Percentiles rank a stretch among this genome's conserved stretches.
These are phyloP conservation scores for Pythium vanterpoolii DNA, from an alignment of 352 stramenopile genomes.

Conservation along the genomic window DNA sequence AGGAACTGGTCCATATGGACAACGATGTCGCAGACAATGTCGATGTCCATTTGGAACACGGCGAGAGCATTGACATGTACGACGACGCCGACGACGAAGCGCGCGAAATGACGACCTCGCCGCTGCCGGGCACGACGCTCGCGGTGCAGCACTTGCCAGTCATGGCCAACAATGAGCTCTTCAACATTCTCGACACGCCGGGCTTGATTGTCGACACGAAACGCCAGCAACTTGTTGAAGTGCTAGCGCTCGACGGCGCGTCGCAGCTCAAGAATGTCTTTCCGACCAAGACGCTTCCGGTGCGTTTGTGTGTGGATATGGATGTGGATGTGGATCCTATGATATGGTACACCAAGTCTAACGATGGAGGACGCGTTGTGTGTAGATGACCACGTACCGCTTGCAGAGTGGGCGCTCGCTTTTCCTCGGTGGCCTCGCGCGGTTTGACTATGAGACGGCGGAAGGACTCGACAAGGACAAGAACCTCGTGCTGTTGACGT, in stretches of 20 bases:
- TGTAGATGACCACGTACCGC: slow-evolving; percentile 65
- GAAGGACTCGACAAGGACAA: slow-evolving; percentile 34
- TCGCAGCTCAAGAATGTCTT: slow-evolving; percentile 76
- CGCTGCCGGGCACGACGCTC: slow-evolving; percentile 88
- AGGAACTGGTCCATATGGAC: slow-evolving; percentile 60
- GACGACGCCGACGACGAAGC: slow-evolving; percentile 64
- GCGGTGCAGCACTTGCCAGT: slow-evolving; percentile 78
- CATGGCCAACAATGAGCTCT: slow-evolving; percentile 75
- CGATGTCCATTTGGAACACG: slow-evolving; percentile 49
- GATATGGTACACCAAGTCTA: not conserved
- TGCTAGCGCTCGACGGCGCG: slow-evolving; percentile 61
- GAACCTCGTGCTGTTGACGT: slow-evolving; percentile 71
- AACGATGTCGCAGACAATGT: slow-evolving; percentile 18
- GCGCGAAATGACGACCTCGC: slow-evolving; percentile 85
- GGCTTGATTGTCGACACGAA: slow-evolving; percentile 77
- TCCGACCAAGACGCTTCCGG: slow-evolving; percentile 67
- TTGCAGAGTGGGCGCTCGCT: slow-evolving; percentile 65
- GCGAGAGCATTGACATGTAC: slow-evolving; percentile 63
- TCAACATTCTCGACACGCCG: slow-evolving; percentile 80
- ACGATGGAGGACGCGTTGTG: not conserved
- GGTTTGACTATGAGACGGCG: slow-evolving; percentile 71
- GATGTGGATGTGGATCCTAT: not conserved
- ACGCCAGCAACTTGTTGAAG: slow-evolving; percentile 75
- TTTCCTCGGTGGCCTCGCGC: slow-evolving; percentile 70
- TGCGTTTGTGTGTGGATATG: no score